These are phyloP conservation scores for Neonectria sp. DNA, from an alignment of 2,329 filamentous ascomycete genomes.

Conservation along the genomic window DNA sequence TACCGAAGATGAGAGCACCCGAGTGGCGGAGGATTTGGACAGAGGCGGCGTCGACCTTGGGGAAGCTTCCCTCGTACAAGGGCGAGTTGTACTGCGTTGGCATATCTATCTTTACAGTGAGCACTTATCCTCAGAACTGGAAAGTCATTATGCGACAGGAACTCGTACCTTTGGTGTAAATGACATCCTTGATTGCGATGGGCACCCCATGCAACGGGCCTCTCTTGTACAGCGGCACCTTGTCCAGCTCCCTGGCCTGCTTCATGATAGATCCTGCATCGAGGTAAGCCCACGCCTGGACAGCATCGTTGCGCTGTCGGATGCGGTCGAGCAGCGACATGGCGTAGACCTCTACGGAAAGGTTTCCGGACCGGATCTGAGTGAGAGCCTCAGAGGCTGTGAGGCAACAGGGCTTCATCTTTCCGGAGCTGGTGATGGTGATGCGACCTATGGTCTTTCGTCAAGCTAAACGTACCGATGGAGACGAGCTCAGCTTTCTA, in stretches of 20 bases:
- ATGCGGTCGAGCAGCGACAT: conserved; percentile 63
- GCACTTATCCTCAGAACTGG: background rate
- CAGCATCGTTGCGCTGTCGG: conserved; percentile 57
- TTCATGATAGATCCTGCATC: conserved; percentile 61
- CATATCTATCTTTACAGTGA: conserved; percentile 60
- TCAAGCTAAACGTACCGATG: background rate
- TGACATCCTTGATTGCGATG: conserved; percentile 73
- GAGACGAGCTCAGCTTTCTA: background rate
- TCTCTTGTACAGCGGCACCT: conserved; percentile 61
- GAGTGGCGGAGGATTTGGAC: conserved; percentile 67
- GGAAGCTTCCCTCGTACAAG: conserved; percentile 64
- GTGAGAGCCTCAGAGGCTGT: conserved; percentile 62
- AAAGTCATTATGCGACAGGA: background rate
- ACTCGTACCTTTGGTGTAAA: conserved; percentile 65
- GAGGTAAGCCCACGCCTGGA: conserved; percentile 68
- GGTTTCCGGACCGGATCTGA: conserved; percentile 56
- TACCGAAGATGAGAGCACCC: conserved; percentile 69
- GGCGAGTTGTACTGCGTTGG: conserved; percentile 70
- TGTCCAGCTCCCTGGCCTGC: conserved; percentile 66
- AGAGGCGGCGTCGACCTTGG: conserved; percentile 66
- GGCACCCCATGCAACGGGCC: conserved; percentile 72
- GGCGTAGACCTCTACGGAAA: conserved; percentile 67
- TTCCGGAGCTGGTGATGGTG: conserved; percentile 26
- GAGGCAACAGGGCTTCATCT: conserved; percentile 41
- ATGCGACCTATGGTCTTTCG: conserved; percentile 6